Conservation (phyloP, 805 yeast genomes). For the Kuraishia molischiana region DNA sequence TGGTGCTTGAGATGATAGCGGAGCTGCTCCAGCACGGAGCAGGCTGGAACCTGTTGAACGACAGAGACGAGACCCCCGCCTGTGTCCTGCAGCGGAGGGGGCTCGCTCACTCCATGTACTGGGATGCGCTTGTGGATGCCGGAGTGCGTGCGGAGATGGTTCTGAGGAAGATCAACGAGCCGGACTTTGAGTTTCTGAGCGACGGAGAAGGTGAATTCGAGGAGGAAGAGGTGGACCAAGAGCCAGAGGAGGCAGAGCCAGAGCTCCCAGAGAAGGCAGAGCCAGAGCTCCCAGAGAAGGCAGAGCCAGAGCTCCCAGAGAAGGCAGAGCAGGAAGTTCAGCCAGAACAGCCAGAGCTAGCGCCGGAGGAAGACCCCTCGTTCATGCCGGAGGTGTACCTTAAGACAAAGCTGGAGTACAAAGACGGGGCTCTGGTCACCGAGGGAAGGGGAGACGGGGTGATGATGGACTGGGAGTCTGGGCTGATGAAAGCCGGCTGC, state of each 20-base stretch:
- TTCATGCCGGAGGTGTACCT: slow-evolving; percentile 56
- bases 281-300: slow-evolving; percentile 6
- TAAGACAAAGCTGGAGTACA: slow-evolving; percentile 56
- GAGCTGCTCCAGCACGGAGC: slow-evolving; percentile 77
- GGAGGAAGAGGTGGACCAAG: slow-evolving; percentile 11
- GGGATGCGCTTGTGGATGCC: slow-evolving; percentile 57
- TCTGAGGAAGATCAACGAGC: slow-evolving; percentile 59
- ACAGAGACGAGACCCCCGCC: slow-evolving; percentile 72
- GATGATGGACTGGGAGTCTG: slow-evolving; percentile 95
- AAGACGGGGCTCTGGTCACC: slow-evolving; percentile 62
- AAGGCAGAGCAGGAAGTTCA: slow-evolving; percentile 8
- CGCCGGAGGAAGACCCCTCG: slow-evolving; percentile 41
- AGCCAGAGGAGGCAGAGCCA: slow-evolving; percentile 5
- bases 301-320: slow-evolving; percentile 4
- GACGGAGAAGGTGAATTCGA: slow-evolving; percentile 19
- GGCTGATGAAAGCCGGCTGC: slow-evolving; percentile 74
- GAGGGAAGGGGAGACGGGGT: slow-evolving; percentile 76
- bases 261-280: slow-evolving; percentile 3
- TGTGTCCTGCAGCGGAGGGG: slow-evolving; percentile 55
- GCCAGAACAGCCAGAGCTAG: slow-evolving; percentile 5
- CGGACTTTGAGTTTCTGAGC: slow-evolving; percentile 50
- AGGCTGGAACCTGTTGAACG: slow-evolving; percentile 80
- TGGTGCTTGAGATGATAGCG: slow-evolving; percentile 47
- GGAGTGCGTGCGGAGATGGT: slow-evolving; percentile 87
- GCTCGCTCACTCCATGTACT: slow-evolving; percentile 24